Evolutionary conservation across 805 yeast genomes (phyloP), one percentile per base, ranked within the genome.

Genomic region (Candida berthetii): DNA sequence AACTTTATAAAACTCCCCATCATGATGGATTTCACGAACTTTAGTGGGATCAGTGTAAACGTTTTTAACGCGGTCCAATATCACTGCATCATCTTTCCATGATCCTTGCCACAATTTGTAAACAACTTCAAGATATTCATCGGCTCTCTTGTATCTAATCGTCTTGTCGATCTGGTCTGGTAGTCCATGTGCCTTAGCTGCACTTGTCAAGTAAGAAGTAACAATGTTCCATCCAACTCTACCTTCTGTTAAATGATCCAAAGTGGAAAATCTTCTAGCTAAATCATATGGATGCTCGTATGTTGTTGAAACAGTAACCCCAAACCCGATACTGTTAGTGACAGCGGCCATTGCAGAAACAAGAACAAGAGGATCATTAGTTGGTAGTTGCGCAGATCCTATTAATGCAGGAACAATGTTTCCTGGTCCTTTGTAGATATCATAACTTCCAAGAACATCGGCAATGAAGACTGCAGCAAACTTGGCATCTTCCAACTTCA

Each of bases 181-280:
- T 38, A 63, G 64, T 18, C 65, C 53, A 16, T 65, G 50, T 42
- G 68, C 66, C 43, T 64, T 54, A 4, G 73, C 66, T 5, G 29
- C 29, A 27, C 29, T 27, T 27, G 9, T 71, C 72, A 43, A 68
- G 58, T 68, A 67, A 4, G 71, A 65, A 11, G 72, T 64, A 29
- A 69, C 74, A 16, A 69, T 62, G 45, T 69, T 69, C 74, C 74
- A 69, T 18, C 74, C 74, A 42, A 69, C 50, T 47, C 74, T 58
- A 7, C 74, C 74, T 14, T 61, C 54, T 6, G 72, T 63, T 38
- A 69, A 58, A 42, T 67, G 69, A 44, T 68, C 74, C 37, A 69
- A 52, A 0, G 74, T 68, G 5, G 71, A 62, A 34, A 68, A 49
- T 35, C 72, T 54, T 48, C 72, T 54, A n/a, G 71, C n/a, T n/a